Percentiles rank a stretch among this genome's conserved stretches.
Conservation (phyloP, 306 rosid species). For the Senna tora region DNA sequence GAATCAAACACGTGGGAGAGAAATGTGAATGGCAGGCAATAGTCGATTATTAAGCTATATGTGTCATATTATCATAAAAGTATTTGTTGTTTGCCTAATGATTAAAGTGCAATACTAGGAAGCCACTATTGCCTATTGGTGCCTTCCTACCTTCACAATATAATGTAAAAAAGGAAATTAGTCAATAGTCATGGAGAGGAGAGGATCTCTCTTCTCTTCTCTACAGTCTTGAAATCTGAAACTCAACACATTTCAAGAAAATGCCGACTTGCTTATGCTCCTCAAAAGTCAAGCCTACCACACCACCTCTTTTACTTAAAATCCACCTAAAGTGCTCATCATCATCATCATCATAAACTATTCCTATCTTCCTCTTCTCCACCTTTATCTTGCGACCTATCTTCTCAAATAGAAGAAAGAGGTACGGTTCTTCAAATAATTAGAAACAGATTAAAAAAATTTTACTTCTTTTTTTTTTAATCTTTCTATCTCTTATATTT, state of each 20-base stretch:
- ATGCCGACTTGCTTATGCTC: slow-evolving; percentile 33
- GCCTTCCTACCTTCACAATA: too few relatives aligned
- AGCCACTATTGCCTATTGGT: not conserved
- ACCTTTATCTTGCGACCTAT: not conserved
- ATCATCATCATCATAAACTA: slow-evolving; percentile 5
- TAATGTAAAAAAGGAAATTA: not conserved
- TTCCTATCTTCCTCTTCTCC: slow-evolving; percentile 17
- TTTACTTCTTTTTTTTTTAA: too few relatives aligned
- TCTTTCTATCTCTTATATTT: too few relatives aligned
- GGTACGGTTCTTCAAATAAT: too few relatives aligned
- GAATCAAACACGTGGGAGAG: slow-evolving; percentile 12
- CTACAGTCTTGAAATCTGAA: slow-evolving; percentile 13
- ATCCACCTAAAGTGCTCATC: slow-evolving; percentile 31
- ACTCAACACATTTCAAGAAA: slow-evolving; percentile 36
- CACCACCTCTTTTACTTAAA: slow-evolving; percentile 15
- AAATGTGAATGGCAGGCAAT: not conserved
- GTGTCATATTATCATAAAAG: not conserved
- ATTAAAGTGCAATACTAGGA: slow-evolving; percentile 25
- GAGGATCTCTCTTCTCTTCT: not conserved
- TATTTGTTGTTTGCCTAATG: slow-evolving; percentile 16
- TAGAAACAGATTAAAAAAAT: too few relatives aligned
- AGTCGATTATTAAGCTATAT: not conserved
- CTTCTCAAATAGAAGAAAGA: too few relatives aligned
- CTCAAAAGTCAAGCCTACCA: slow-evolving; percentile 34
- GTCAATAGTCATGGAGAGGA: not conserved